Base-by-base conservation (phyloP, 2,329 filamentous ascomycete species). In the Nothophaeocryptopus gaeumannii region DNA sequence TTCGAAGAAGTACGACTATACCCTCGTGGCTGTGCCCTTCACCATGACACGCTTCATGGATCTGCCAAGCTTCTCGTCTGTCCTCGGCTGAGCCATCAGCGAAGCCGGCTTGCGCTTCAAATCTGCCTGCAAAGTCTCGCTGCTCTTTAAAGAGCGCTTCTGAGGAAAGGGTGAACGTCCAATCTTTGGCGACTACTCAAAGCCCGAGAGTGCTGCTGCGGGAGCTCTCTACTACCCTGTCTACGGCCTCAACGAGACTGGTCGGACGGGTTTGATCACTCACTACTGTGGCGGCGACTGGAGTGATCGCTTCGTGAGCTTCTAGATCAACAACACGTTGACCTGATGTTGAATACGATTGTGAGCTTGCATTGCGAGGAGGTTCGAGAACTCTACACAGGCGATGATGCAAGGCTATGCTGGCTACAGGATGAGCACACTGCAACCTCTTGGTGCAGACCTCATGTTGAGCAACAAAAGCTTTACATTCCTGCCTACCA, bases 401-500 rank as follows among this genome's bases (percentile, higher is more conserved):
- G 47, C 5, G 48, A 50, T 16, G 51, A 51, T 16, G 51, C 50
- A 12, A 16, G 51, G n/a, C 43, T 51, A 11, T 54, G 51, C 39
- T 54, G 51, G 51, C 33, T 47, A 38, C 43, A 54, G n/a, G 48
- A 54, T 47, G 43, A 47, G 16, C 42, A 46, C n/a, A 51, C 48
- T 7, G 48, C 48, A 7, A 51, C 48, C 5, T 32, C 78, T 4
- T 88, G 83, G 83, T 78, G 79, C 1, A 39, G 48, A 15, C 51
- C 84, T 1, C 67, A 73, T 1, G 71, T 81, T 1, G 83, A 83
- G 0, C 82, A 87, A 69, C 84, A 88, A 59, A 76, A 84, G 58
- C 62, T 87, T 13, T 88, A 84, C 58, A 72, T 88, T 5, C 84
- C 85, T 0, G 80, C 84, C 13, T 88, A 85, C 60, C 86, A 84